These are phyloP conservation scores for Haplographium delicatum DNA, from an alignment of 495 filamentous ascomycete species.

Conservation along the genomic window DNA sequence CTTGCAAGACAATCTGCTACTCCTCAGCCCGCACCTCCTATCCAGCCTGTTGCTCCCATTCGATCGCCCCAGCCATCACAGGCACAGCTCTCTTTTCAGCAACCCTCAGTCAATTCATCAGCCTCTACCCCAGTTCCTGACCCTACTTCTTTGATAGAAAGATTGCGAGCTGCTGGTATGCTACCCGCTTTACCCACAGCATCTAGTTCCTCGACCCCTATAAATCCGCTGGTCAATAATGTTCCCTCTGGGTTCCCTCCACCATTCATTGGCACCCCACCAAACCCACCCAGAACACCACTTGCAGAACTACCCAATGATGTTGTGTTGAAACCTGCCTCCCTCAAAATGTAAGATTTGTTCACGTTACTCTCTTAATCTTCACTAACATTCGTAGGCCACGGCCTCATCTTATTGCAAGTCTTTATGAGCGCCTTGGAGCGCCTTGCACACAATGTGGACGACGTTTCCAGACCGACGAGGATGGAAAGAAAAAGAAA, in stretches of 20 bases:
- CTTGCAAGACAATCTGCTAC: slow-evolving; percentile 41
- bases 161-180: slow-evolving; percentile 44
- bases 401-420: slow-evolving; percentile 64
- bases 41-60: slow-evolving; percentile 30
- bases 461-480: slow-evolving; percentile 71
- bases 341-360: slow-evolving; percentile 68
- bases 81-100: slow-evolving; percentile 29
- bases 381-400: slow-evolving; percentile 45
- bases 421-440: slow-evolving; percentile 71
- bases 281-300: slow-evolving; percentile 14
- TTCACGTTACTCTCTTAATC: slow-evolving; percentile 25
- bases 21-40: slow-evolving; percentile 37
- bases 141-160: slow-evolving; percentile 39
- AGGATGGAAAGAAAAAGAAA: slow-evolving; percentile 77
- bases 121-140: slow-evolving; percentile 26
- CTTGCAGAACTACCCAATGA: slow-evolving; percentile 44
- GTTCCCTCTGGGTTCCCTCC: slow-evolving; percentile 11
- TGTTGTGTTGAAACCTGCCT: slow-evolving; percentile 63
- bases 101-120: slow-evolving; percentile 27
- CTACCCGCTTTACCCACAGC: slow-evolving; percentile 29
- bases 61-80: slow-evolving; percentile 35
- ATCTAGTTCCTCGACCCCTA: slow-evolving; percentile 20
- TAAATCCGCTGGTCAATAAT: neutral
- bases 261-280: slow-evolving; percentile 19
- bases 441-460: slow-evolving; percentile 89